Base-by-base conservation (phyloP, 148 eudicot species). In the Arctostaphylos glauca region DNA sequence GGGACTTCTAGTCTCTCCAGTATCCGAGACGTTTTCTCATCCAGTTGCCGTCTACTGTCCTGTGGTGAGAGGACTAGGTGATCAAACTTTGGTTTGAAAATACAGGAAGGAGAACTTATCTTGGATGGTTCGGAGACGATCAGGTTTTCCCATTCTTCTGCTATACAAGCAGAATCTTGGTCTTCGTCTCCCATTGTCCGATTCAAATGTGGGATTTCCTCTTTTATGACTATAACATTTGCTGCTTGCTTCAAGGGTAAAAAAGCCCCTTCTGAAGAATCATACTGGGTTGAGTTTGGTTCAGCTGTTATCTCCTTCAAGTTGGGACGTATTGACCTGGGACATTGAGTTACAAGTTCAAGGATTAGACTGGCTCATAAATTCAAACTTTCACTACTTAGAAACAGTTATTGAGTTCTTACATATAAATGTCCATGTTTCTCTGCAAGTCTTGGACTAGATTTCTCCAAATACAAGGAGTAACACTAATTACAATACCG, bases 141-240 rank as follows among this genome's bases (percentile, higher is more conserved):
- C 77, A 92, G 86, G 76, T 91, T 85, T 83, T 94, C 95, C 98
- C 98, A 94, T 88, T 94, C 95, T 83, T 91, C 88, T 56, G 98
- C 68, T 80, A 92, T 84, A 55, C 81, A 13, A 76, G 88, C 79
- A 46, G 85, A 83, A 5, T 73, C 70, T 83, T 79, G 89, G 62
- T 88, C 82, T 66, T 25, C 43, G 9, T 82, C 84, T 78, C 53
- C 84, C 53, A 47, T 72, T 72, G 56, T 56, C 46, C 62, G 72
- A 83, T 91, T 56, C 18, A 41, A 15, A 41, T 70, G 31, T 25
- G 64, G 72, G 21, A 53, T 56, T 77, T 82, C 85, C 62, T 79
- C 86, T 76, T 86, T 86, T n/a, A 74, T 73, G 78, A 81, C 78
- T 60, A 78, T 46, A 12, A 77, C 48, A 58, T 82, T 68, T 47